Base-by-base conservation (phyloP, 140 eudicot genomes). In the Artemisia princeps region DNA sequence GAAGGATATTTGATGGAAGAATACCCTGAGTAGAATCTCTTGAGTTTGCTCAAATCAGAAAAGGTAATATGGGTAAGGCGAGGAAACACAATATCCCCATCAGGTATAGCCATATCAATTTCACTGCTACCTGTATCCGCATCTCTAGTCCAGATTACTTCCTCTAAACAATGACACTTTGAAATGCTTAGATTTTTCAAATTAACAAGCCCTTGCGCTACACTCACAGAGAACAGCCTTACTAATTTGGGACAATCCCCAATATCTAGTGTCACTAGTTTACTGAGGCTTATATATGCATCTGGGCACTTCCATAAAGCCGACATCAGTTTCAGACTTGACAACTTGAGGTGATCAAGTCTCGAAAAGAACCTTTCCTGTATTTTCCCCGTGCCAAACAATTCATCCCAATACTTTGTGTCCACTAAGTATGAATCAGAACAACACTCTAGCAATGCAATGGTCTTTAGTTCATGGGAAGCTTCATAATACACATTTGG, bases 121-220 rank as follows among this genome's bases (percentile, higher is more conserved):
- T 51, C 56, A 51, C 30, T 3, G 0, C 3, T 4, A 54, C 11
- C 60, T 16, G 12, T 14, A 4, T 17, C 45, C 11, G 30, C 72
- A 17, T 3, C 42, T 16, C 37, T 19, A 10, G 2, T 28, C 11
- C 33, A 51, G 28, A 66, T 66, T 1, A 66, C 17, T 7, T 3
- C 50, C 53, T 52, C 17, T 13, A 67, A 15, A 30, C 52, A 4
- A 3, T 30, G 0, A 16, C 72, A 67, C 8, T 1, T 0, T 0
- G 0, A 0, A 51, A 52, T 30, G 0, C 0, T 0, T 28, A 67
- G 6, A 0, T 15, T 9, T 23, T 22, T n/a, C 4, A 65, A 14
- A 24, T 50, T 65, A 10, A 49, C 60, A 9, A 50, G 60, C 19
- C 53, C 62, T 67, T 30, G 16, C 11, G 53, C 53, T 3, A 67